Evolutionary conservation across 345 rosid genomes (phyloP), one percentile per base, ranked within the genome.

Genomic region (Firmiana major): DNA sequence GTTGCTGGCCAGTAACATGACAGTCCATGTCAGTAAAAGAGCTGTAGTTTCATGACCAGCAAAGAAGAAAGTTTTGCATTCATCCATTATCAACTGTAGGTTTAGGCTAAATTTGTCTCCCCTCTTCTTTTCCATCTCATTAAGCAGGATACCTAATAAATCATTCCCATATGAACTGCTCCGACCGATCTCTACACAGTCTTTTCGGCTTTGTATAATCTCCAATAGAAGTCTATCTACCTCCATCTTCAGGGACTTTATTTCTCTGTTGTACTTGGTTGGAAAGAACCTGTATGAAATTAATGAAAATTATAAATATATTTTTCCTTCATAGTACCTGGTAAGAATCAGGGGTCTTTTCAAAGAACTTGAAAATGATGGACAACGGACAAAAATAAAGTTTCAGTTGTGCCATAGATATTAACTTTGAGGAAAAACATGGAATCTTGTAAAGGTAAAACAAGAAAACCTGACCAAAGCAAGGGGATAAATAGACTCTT

Each of bases 11-110:
- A 96, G 88, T 17, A 96, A 90, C 98, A 96, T 93, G 68, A 87
- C 80, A 4, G 98, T 91, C 99, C 99, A 96, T 1, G 99, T 96
- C 59, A 96, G 94, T 55, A 93, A 83, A 38, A 92, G 87, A 31
- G 99, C 87, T 4, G 98, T 92, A 13, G 99, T 93, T 82, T 96
- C 99, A 71, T 96, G 98, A 46, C 99, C 99, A 6, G 97, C 95
- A 68, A 96, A 96, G 86, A 93, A 93, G 86, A 96, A 93, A 38
- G 99, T 96, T 63, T 96, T 96, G 88, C 97, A 92, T 68, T 93
- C 97, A 67, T 96, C 99, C 99, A 96, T 93, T 48, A 96, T 89
- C 84, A 93, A 51, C 77, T 93, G 99, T n/a, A 89, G 76, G 74
- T 88, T 87, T 54, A 88, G 63, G 63, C 82, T 80, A 51, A 85